Evolutionary conservation across 2,329 filamentous ascomycete species (phyloP), one percentile per base, ranked within the genome.

Genomic region (Fusarium algeriense): DNA sequence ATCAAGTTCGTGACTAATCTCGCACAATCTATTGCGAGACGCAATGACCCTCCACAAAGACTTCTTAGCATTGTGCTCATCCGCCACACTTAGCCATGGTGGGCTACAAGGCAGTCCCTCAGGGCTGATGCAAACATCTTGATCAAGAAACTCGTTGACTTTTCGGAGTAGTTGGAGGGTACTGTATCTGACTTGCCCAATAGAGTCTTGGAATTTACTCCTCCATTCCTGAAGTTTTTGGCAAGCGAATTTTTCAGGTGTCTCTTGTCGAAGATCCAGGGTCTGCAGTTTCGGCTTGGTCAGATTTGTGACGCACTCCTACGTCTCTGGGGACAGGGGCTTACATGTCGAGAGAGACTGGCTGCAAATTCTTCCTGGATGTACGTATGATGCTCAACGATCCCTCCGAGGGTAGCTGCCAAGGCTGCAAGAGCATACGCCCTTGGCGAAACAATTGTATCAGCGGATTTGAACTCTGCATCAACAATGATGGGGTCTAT

Each of bases 351-450:
- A 17, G 14, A 8, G 14, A 67, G 17, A 17, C 69, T 67, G 2
- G 20, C 56, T 7, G 11, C 14, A 12, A 70, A 54, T 19, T 28
- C 35, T 3, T 64, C 20, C 5, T 45, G 26, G 15, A 67, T 60
- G 13, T 65, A 34, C 6, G 4, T 11, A 30, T 69, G 66, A 19
- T 61, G 37, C 4, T 54, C 45, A n/a, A 35, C 61, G 4, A 68
- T 53, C 12, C 9, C 30, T 6, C 15, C 15, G 10, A 68, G 7
- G 7, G 38, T 28, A 15, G 30, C 43, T 13, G 37, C 54, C 10
- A 56, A 13, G 10, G 37, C 32, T 19, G 63, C 48, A 17, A 72
- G 35, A n/a, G 50, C 60, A 38, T 72, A 70, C 11, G 60, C 55
- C 20, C 67, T 62, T 2, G 69, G 69, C 14, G 46, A 28, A 11